Conservation (phyloP, 148 eudicot species). For the Salicornia ramosissima region DNA sequence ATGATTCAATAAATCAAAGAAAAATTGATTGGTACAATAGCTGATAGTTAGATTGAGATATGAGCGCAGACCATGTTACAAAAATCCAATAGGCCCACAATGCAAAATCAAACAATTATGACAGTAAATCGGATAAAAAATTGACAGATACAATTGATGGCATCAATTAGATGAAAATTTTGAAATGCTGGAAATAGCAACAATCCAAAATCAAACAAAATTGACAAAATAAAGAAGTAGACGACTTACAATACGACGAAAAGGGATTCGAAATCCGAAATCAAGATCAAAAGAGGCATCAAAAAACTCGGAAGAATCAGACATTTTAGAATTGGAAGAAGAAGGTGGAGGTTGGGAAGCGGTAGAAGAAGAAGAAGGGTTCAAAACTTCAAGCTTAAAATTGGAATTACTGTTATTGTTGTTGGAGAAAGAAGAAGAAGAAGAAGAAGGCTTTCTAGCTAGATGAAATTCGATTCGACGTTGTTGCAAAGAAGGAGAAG, state of each 20-base stretch:
- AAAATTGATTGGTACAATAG: not conserved
- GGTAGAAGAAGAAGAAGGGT: constrained; percentile 30
- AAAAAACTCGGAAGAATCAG: constrained; percentile 33
- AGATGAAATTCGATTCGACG: constrained; percentile 45
- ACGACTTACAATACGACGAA: constrained; percentile 56
- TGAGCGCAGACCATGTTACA: not conserved
- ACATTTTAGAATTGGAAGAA: constrained; percentile 10
- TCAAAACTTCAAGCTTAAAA: constrained; percentile 56
- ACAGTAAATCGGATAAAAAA: not conserved
- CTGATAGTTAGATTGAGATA: too few relatives aligned
- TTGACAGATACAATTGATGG: not conserved
- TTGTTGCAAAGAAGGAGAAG: constrained; percentile 9
- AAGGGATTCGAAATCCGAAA: constrained; percentile 44
- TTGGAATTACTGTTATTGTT: constrained; percentile 25
- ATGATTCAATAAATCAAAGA: not conserved
- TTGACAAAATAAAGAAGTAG: not conserved
- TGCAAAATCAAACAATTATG: not conserved
- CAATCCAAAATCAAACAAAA: not conserved
- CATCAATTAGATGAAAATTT: not conserved
- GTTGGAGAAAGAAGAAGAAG: constrained; percentile 34
- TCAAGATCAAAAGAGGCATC: constrained; percentile 51
- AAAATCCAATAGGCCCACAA: not conserved
- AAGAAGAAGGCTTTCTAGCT: constrained; percentile 39
- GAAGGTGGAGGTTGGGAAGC: not conserved
- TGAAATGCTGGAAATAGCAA: not conserved